Evolutionary conservation across 179 eudicot species (phyloP).

Genomic region (Beta lomatogona): DNA sequence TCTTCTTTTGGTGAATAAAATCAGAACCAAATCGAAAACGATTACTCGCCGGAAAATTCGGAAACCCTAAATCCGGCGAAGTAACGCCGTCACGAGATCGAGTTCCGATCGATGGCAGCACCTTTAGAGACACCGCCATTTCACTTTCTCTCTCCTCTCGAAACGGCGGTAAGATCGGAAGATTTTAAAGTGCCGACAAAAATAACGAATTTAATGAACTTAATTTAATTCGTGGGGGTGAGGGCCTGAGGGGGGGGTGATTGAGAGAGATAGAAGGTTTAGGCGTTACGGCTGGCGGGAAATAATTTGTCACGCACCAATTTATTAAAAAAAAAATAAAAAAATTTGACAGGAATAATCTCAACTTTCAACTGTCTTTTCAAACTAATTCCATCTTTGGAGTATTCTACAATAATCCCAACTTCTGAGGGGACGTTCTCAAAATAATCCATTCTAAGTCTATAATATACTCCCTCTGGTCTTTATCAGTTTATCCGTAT

Average conservation of each 20-base stretch:
- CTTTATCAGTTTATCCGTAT: too few species aligned
- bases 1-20: neutral
- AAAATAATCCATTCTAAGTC: too few species aligned
- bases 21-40: slow-evolving; percentile 15
- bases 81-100: neutral
- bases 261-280: too few species aligned
- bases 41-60: neutral
- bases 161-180: neutral
- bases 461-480: too few species aligned
- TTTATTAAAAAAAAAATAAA: neutral
- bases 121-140: slow-evolving; percentile 35
- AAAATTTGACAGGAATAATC: too few species aligned
- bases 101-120: slow-evolving; percentile 20
- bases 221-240: neutral
- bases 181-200: slow-evolving; percentile 2
- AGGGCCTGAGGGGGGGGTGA: neutral
- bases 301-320: neutral
- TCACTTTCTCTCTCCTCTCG: neutral
- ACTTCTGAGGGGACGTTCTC: too few species aligned
- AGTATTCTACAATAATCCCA: too few species aligned
- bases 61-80: slow-evolving; percentile 20
- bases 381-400: too few species aligned
- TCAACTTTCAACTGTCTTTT: too few species aligned
- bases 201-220: neutral
- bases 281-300: slow-evolving; percentile 12